Conservation (phyloP, 2,329 filamentous ascomycete genomes). For the Alternaria sp. region DNA sequence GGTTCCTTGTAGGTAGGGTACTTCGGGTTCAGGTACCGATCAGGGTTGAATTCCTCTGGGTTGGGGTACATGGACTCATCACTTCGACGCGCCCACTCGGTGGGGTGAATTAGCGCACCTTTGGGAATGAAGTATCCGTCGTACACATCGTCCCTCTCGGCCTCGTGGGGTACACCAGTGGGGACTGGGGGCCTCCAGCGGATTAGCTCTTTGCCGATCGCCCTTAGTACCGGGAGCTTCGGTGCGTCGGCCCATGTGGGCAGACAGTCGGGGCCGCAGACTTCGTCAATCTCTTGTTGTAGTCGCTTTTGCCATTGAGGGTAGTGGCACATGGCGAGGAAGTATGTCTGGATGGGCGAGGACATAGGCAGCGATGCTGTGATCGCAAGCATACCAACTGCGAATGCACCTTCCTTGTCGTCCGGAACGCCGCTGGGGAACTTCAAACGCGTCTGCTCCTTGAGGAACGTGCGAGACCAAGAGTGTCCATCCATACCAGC, state of each 20-base stretch:
- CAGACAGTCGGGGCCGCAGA: slow-evolving; percentile 54
- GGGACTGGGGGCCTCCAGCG: slow-evolving; percentile 26
- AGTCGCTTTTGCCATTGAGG: slow-evolving; percentile 63
- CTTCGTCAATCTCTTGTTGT: slow-evolving; percentile 66
- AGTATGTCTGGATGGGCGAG: slow-evolving; percentile 6
- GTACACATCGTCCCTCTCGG: slow-evolving; percentile 24
- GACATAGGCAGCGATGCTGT: slow-evolving; percentile 10
- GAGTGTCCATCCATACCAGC: not conserved
- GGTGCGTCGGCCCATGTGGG: slow-evolving; percentile 18
- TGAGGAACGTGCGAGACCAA: slow-evolving; percentile 8
- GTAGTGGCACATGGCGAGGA: slow-evolving; percentile 46
- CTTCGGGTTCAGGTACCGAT: slow-evolving; percentile 60
- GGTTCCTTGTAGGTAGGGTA: slow-evolving; percentile 25
- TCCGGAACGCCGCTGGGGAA: slow-evolving; percentile 1
- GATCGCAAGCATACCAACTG: slow-evolving; percentile 9
- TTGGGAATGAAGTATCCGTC: slow-evolving; percentile 30
- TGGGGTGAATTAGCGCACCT: slow-evolving; percentile 25
- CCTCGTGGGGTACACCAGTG: slow-evolving; percentile 22
- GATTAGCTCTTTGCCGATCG: slow-evolving; percentile 26
- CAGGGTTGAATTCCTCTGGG: slow-evolving; percentile 65
- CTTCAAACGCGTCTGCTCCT: slow-evolving; percentile 8
- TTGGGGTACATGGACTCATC: slow-evolving; percentile 66
- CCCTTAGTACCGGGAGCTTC: slow-evolving; percentile 17
- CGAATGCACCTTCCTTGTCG: slow-evolving; percentile 7
- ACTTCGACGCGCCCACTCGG: slow-evolving; percentile 60